Evolutionary conservation across 2,329 filamentous ascomycete genomes (phyloP), one percentile per base, ranked within the genome.

Genomic region (Coniochaeta sp.): DNA sequence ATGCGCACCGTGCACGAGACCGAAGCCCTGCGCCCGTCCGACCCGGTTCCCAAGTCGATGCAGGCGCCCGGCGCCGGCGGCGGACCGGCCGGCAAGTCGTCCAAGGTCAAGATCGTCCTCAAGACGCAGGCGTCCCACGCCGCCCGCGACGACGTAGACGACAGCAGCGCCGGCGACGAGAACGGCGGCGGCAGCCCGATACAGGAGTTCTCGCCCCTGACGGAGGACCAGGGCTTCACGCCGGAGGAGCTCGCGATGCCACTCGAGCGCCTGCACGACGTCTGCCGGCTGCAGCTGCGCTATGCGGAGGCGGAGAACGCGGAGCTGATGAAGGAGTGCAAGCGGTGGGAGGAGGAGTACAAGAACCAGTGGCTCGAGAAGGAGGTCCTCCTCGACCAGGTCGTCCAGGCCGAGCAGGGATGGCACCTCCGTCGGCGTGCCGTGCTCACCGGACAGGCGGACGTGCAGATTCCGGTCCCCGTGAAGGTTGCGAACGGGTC

Each of bases 1-100:
- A 98, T 98, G 91, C 89, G 95, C 67, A 98, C 95, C 17, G 93
- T 99, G 40, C 95, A 99, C 78, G 95, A 99, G 73, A 97, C 93
- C 3, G 95, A 99, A 76, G 90, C 91, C 17, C 81, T 96, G 24
- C 87, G 91, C n/a, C 89, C 90, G 4, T 87, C 85, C 17, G 87
- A 93, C 70, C 86, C 89, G 2, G 84, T 91, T 14, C 86, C 88
- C 24, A 89, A 91, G 71, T 86, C 86, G 61, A 82, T 85, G 77
- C 84, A 86, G 66, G 70, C 78, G 2, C 54, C 54, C 34, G 54
- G 50, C 26, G 30, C 26, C 30, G 73, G 64, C 14, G 63, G 60
- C 63, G 70, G 69, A 40, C 74, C 70, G 19, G 69, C 72, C 44
- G 74, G 71, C 68, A 82, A 79, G 65, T 74, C 76, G 52, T 77